phyloP scores from a whole-genome alignment of 1,139 yeast genomes.

The Kluyveromyces sp. region DNA sequence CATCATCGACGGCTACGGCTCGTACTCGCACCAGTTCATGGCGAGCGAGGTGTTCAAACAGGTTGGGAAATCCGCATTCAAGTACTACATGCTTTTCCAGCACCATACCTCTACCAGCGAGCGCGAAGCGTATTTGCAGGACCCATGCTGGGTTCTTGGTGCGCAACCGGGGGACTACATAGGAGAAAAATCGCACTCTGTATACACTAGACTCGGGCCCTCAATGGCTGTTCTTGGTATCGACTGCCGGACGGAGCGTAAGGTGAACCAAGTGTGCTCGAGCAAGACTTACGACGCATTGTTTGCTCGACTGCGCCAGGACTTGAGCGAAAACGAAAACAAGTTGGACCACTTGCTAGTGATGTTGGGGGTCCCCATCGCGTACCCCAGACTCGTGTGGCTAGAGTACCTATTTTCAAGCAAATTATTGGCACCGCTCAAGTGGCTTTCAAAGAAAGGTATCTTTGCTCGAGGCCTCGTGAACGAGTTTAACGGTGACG shows the following conservation, averaged over 20 bases:
- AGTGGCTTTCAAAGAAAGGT: slow-evolving; percentile 62
- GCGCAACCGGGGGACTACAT: slow-evolving; percentile 56
- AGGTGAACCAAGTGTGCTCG: slow-evolving; percentile 49
- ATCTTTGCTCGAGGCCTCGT: slow-evolving; percentile 61
- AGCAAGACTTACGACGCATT: slow-evolving; percentile 48
- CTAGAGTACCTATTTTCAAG: slow-evolving; percentile 68
- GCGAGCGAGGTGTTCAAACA: slow-evolving; percentile 53
- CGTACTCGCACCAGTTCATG: slow-evolving; percentile 75
- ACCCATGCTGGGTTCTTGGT: slow-evolving; percentile 55
- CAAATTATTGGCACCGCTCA: slow-evolving; percentile 53
- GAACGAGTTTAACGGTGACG: slow-evolving; percentile 85
- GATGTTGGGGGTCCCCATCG: slow-evolving; percentile 88
- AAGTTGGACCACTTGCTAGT: slow-evolving; percentile 68
- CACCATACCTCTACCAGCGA: slow-evolving; percentile 60
- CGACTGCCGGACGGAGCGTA: slow-evolving; percentile 90
- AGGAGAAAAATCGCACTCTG: slow-evolving; percentile 54
- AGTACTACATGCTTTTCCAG: slow-evolving; percentile 85
- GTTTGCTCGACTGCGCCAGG: slow-evolving; percentile 53
- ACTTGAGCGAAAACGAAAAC: slow-evolving; percentile 37
- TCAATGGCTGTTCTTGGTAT: slow-evolving; percentile 66
- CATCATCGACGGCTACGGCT: slow-evolving; percentile 92
- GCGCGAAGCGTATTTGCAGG: slow-evolving; percentile 31
- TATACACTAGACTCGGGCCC: slow-evolving; percentile 66
- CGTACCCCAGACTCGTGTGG: slow-evolving; percentile 91
- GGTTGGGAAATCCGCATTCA: slow-evolving; percentile 72